Base-by-base conservation (phyloP, 257 asterid genomes). In the Datura wrightii region DNA sequence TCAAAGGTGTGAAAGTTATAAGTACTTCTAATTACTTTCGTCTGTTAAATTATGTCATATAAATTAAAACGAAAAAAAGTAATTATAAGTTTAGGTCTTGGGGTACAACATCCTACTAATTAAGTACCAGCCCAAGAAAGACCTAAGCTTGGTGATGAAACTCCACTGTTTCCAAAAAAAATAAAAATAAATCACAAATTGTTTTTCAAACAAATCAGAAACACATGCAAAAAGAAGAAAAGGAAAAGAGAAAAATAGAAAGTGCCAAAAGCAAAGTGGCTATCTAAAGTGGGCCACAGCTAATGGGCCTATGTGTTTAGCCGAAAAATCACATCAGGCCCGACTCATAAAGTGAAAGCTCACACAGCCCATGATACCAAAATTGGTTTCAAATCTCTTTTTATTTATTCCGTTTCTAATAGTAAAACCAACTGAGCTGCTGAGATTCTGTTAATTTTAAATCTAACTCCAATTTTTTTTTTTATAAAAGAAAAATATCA, bases 231-330 rank as follows among this genome's bases (percentile, higher is more conserved):
- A 46, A 71, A n/a, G 56, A 42, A 44, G 41, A 71, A 44, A 71
- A 72, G 37, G 4, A 10, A n/a, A n/a, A 13, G 15, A 13, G 34
- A 6, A 19, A 67, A 71, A 44, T n/a, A 19, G n/a, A 44, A 71
- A 71, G 80, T 10, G 80, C n/a, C 80, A 44, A 72, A 72, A 3
- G n/a, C 3, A 44, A 72, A 72, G 37, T 58, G 65, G 11, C 34
- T 18, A 16, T 58, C 8, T 18, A 58, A 58, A 58, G 55, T 71
- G 39, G 79, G 80, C 39, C 39, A 44, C 37, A 44, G 0, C n/a
- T 72, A 44, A 69, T 69, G 78, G 78, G 78, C 44, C n/a, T 54
- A 14, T 54, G 7, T 54, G 60, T 53, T 7, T 58, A 58, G 65
- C 34, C 79, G 5, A 70, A 70, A 70, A 2, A 18, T 42, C 54